phyloP scores from a whole-genome alignment of 176 grass and related monocot genomes.

The Miscanthus lutarioriparius region DNA sequence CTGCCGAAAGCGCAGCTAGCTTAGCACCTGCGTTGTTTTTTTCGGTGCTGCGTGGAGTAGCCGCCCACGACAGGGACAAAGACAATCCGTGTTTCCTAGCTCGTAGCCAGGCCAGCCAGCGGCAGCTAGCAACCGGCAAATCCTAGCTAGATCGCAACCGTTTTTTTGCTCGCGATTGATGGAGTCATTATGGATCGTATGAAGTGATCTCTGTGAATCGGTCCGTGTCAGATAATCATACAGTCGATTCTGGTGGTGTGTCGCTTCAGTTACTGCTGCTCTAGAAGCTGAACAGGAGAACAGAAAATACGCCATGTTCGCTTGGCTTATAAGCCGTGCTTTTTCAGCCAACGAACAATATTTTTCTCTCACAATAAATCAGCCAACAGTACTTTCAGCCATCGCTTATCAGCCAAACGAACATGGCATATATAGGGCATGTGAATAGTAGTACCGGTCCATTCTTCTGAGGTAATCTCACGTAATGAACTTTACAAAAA shows the following conservation, averaged over 20 bases:
- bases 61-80: conserved; percentile 62
- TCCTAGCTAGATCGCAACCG: background rate
- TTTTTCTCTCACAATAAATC: too few species aligned
- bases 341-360: too few species aligned
- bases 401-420: too few species aligned
- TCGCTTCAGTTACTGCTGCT: background rate
- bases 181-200: background rate
- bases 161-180: conserved; percentile 1
- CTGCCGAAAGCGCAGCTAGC: conserved; percentile 53
- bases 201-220: background rate
- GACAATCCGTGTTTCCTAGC: conserved; percentile 37
- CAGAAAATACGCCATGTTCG: too few species aligned
- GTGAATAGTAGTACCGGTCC: background rate
- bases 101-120: background rate
- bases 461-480: background rate
- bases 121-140: background rate
- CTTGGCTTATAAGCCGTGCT: too few species aligned
- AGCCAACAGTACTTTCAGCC: too few species aligned
- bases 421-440: too few species aligned
- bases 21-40: conserved; percentile 17
- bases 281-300: background rate
- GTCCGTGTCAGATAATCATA: background rate
- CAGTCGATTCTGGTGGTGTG: background rate
- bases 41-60: conserved; percentile 43
- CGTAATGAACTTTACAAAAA: background rate